These are phyloP conservation scores for Colletotrichum coccodes DNA, from an alignment of 2,329 filamentous ascomycete genomes.

Conservation along the genomic window DNA sequence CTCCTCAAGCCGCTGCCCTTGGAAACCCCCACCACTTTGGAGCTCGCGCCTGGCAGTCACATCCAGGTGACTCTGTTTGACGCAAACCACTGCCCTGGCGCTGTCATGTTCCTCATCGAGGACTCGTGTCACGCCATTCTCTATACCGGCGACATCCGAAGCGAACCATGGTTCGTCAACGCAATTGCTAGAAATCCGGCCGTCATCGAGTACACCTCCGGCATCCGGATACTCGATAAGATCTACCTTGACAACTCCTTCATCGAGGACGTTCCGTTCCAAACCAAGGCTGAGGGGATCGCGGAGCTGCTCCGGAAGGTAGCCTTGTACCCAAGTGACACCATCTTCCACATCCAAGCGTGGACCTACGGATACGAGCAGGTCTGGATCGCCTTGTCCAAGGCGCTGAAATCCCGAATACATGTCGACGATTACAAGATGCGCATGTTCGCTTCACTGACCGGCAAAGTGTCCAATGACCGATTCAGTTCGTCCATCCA, in stretches of 20 bases:
- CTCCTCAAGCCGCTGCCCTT: conserved; percentile 85
- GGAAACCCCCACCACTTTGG: conserved; percentile 80
- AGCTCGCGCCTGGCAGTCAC: conserved; percentile 73
- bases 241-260: conserved; percentile 94
- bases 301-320: conserved; percentile 78
- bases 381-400: conserved; percentile 85
- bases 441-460: conserved; percentile 74
- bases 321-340: conserved; percentile 73
- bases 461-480: conserved; percentile 52
- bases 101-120: conserved; percentile 94
- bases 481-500: conserved; percentile 52
- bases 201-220: conserved; percentile 77
- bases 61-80: conserved; percentile 88
- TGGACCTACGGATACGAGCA: conserved; percentile 95
- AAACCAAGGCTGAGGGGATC: conserved; percentile 79
- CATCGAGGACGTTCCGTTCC: conserved; percentile 56
- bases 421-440: conserved; percentile 88
- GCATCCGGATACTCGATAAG: conserved; percentile 76
- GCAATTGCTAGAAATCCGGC: conserved; percentile 76
- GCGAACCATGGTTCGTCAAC: conserved; percentile 88
- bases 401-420: conserved; percentile 74
- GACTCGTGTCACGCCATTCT: conserved; percentile 76
- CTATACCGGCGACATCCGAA: conserved; percentile 90
- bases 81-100: conserved; percentile 91
- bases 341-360: conserved; percentile 83